Base-by-base conservation (phyloP, 2,329 filamentous ascomycete species). In the Fusarium neocosmosporiellum region DNA sequence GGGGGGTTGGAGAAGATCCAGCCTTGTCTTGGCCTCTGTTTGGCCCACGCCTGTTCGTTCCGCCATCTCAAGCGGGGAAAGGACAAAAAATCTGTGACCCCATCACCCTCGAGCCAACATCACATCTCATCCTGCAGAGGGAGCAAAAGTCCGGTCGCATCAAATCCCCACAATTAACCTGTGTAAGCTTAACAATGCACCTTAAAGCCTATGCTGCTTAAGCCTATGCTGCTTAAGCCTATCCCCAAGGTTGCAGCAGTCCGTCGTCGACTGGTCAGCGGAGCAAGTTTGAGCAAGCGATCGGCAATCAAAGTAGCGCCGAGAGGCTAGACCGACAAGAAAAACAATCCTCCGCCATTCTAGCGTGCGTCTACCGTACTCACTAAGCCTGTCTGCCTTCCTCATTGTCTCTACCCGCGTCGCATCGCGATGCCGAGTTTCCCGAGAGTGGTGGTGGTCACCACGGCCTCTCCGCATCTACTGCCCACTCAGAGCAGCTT, bases 381-480 rank as follows among this genome's bases (percentile, higher is more conserved):
- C 27, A 31, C 46, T 31, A 31, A 14, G 9, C 16, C 46, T n/a
- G 10, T 13, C 27, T 20, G 27, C 46, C 46, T 50, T 50, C 46
- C 46, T 50, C 7, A 50, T 50, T 46, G 37, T 43, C 41, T 46
- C n/a, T 46, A n/a, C n/a, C 18, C 7, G 39, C 33, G 41, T 63
- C 39, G 67, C 58, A 64, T 46, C 5, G 18, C 48, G 20, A 64
- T 76, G 74, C 74, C 74, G 72, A 53, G 36, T 77, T 72, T 62
- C 74, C 71, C 46, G 46, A 50, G 74, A 59, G 46, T 18, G 61
- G 29, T 63, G 33, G 31, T 27, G n/a, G 48, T 53, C 27, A 64
- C 43, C 59, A 46, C 73, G 62, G 71, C 57, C 63, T 74, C 73
- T 67, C 73, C 73, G 73, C 73, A 75, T 41, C 59, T 65, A 37